Evolutionary conservation across 2,329 filamentous ascomycete genomes (phyloP).

Genomic region (Xenosphaeropsis pyriputrescens): DNA sequence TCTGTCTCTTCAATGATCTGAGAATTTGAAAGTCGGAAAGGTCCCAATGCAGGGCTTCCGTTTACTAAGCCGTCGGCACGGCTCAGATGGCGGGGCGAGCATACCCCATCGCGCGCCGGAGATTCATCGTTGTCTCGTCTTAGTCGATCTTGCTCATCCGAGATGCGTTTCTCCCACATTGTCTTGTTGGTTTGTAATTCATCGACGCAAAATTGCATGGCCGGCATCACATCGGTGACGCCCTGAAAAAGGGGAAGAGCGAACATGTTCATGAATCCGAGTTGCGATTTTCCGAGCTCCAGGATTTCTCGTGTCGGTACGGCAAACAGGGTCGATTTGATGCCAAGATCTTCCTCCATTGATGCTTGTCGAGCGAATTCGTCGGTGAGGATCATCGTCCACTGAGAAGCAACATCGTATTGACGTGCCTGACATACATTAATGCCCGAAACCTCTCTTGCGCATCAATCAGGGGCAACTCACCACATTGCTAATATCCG

Average conservation of each 20-base stretch:
- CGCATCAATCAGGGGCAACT: constrained; percentile 21
- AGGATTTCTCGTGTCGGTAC: constrained; percentile 71
- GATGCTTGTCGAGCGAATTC: constrained; percentile 87
- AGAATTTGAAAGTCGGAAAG: not conserved
- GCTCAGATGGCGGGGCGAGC: constrained; percentile 17
- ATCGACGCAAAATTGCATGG: constrained; percentile 69
- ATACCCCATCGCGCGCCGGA: constrained; percentile 13
- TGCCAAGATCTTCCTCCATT: constrained; percentile 80
- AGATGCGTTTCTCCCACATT: constrained; percentile 56
- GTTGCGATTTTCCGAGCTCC: constrained; percentile 75
- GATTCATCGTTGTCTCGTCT: constrained; percentile 24
- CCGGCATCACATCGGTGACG: constrained; percentile 72
- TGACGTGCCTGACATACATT: constrained; percentile 52
- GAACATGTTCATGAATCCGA: constrained; percentile 94
- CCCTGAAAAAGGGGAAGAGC: constrained; percentile 84
- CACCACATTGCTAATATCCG: constrained; percentile 97
- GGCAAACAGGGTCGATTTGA: constrained; percentile 76
- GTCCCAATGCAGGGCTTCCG: constrained; percentile 4
- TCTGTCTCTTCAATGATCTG: not conserved
- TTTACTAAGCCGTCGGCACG: constrained; percentile 10
- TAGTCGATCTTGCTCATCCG: constrained; percentile 35
- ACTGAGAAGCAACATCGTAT: constrained; percentile 68
- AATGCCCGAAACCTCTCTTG: constrained; percentile 3
- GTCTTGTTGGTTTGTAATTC: constrained; percentile 67
- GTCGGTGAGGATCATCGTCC: constrained; percentile 89